These are phyloP conservation scores for Aspergillus pseudoterreus DNA, from an alignment of 2,329 filamentous ascomycete species.

Conservation along the genomic window DNA sequence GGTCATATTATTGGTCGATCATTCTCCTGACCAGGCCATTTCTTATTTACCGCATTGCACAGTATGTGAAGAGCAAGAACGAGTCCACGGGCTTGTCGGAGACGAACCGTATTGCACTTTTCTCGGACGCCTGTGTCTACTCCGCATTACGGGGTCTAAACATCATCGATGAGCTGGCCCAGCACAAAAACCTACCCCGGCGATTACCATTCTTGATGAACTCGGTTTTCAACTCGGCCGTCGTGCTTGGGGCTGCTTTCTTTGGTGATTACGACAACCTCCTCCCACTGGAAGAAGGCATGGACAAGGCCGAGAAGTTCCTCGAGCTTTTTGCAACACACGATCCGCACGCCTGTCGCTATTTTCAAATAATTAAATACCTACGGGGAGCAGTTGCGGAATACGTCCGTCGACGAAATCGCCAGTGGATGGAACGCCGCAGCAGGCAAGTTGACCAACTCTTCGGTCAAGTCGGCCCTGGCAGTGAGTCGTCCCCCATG, in stretches of 20 bases:
- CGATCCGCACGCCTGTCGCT: constrained; percentile 35
- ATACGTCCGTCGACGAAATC: constrained; percentile 35
- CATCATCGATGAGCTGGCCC: constrained; percentile 35
- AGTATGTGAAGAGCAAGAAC: constrained; percentile 29
- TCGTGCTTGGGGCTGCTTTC: constrained; percentile 44
- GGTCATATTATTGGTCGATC: constrained; percentile 53
- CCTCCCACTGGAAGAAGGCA: constrained; percentile 30
- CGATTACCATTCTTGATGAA: constrained; percentile 47
- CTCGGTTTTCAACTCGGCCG: constrained; percentile 43
- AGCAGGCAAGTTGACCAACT: constrained; percentile 40
- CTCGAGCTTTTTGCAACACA: constrained; percentile 31
- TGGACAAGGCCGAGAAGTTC: constrained; percentile 34
- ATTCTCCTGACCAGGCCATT: constrained; percentile 53
- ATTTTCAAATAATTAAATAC: constrained; percentile 36
- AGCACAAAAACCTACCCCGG: constrained; percentile 34
- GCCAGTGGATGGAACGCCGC: constrained; percentile 37
- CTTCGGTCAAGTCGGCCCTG: constrained; percentile 34
- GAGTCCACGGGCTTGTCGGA: constrained; percentile 19
- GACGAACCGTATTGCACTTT: constrained; percentile 27
- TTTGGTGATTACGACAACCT: constrained; percentile 45
- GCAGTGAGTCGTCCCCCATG: constrained; percentile 8
- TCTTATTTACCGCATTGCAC: constrained; percentile 49
- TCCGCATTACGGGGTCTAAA: constrained; percentile 40
- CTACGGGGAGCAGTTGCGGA: constrained; percentile 37
- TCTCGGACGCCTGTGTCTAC: constrained; percentile 44